Conservation (phyloP, 202 grass and related monocot species). For the Carex arenaria region DNA sequence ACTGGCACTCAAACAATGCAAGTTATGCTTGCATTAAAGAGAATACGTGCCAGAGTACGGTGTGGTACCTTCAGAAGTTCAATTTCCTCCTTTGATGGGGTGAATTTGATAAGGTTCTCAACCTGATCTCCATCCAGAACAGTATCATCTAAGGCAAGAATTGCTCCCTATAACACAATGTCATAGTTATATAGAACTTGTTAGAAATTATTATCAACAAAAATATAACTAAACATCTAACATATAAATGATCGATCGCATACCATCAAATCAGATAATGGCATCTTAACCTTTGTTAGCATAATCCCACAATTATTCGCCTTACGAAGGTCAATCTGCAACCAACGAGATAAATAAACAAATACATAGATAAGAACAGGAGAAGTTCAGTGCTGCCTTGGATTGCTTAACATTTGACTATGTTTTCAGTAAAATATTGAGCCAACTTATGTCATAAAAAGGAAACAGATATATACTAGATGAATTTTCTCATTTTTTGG, state of each 20-base stretch:
- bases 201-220: neutral
- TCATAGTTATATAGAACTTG: neutral
- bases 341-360: slow-evolving; percentile 27
- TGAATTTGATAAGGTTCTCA: slow-evolving; percentile 98
- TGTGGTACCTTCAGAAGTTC: slow-evolving; percentile 87
- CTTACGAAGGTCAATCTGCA: slow-evolving; percentile 90
- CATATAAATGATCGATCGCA: slow-evolving; percentile 20
- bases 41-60: slow-evolving; percentile 11
- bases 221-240: slow-evolving; percentile 11
- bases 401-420: neutral
- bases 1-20: neutral
- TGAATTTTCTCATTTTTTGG: slow-evolving; percentile 90
- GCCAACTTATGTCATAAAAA: neutral
- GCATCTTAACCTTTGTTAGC: slow-evolving; percentile 99
- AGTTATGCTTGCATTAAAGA: neutral
- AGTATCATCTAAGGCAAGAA: slow-evolving; percentile 90
- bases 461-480: slow-evolving; percentile 48
- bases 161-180: slow-evolving; percentile 50
- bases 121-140: slow-evolving; percentile 89
- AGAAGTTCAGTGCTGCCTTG: neutral
- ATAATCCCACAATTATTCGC: slow-evolving; percentile 99
- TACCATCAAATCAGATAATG: slow-evolving; percentile 86
- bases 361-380: neutral
- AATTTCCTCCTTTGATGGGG: slow-evolving; percentile 94
- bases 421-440: neutral